Base-by-base conservation (phyloP, 371 early-diverging fungal genomes). In the Actinomortierella ambigua region DNA sequence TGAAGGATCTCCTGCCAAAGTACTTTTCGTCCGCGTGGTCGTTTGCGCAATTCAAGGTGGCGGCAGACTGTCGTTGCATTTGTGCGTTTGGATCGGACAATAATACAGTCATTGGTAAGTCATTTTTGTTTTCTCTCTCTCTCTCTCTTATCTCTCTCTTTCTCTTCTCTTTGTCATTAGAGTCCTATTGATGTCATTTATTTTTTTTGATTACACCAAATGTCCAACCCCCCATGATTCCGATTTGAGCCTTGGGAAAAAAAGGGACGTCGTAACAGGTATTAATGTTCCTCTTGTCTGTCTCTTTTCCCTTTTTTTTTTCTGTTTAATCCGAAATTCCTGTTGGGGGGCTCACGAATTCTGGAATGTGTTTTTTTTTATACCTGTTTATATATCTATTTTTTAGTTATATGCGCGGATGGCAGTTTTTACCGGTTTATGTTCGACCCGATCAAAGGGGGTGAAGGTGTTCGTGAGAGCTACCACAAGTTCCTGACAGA, bases 1-100 rank as follows among this genome's bases (percentile, higher is more conserved):
- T 97, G 88, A 92, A 95, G 70, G 93, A 94, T 46, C 61, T 94
- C 15, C 69, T 97, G 59, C 96, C 95, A 20, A 94, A 94, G 68
- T 96, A 97, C 69, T 95, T 97, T 80, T 90, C 93, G 18, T 93
- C 93, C 15, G 94, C 94, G 63, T 95, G 96, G 95, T 90, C 91
- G 11, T 97, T 96, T 84, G 95, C 95, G 3, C 90, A 94, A 63
- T 94, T 90, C 55, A 84, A 88, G 52, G 81, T 96, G 11, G 86
- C 89, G 17, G 85, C 85, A 3, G 94, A 94, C 61, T 85, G 85
- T 57, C 85, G 89, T 55, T 94, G 91, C 65, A 82, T 93, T 8
- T 90, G 89, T 53, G 92, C 89, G 9, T 95, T 97, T 82, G 91
- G 87, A 18, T 82, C 81, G 46, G 83, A 82, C 66, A 86, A 85